Evolutionary conservation across 208 protist genomes (phyloP).

Genomic region (Leptomonas seymouri): DNA sequence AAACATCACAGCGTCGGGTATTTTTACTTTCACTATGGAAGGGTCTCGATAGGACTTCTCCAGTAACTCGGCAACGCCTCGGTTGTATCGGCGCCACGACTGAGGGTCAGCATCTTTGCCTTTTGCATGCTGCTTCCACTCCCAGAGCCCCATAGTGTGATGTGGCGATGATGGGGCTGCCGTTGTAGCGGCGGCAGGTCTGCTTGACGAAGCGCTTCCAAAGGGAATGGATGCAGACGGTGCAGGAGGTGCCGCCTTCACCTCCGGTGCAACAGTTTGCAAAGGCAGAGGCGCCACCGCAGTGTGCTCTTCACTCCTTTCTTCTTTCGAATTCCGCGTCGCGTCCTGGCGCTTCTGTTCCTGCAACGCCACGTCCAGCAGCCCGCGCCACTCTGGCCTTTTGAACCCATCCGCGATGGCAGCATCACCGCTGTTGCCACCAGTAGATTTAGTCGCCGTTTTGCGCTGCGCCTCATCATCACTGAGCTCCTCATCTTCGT

Average conservation of each 20-base stretch:
- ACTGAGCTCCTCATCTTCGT: constrained; percentile 17
- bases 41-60: constrained; percentile 47
- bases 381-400: constrained; percentile 36
- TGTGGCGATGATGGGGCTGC: background rate
- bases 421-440: background rate
- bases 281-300: background rate
- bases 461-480: constrained; percentile 5
- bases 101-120: constrained; percentile 39
- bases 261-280: background rate
- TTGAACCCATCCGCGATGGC: background rate
- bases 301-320: background rate
- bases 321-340: background rate
- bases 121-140: constrained; percentile 56
- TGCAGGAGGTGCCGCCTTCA: background rate
- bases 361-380: constrained; percentile 44
- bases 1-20: constrained; percentile 42
- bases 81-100: constrained; percentile 58
- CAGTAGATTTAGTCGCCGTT: background rate
- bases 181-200: background rate
- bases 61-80: constrained; percentile 46
- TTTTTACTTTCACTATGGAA: constrained; percentile 24
- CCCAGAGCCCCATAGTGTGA: constrained; percentile 44
- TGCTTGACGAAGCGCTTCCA: background rate
- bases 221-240: constrained; percentile 17
- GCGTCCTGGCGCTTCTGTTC: constrained; percentile 16